Base-by-base conservation (phyloP, 2,329 filamentous ascomycete species). In the Microascus cirrosus region DNA sequence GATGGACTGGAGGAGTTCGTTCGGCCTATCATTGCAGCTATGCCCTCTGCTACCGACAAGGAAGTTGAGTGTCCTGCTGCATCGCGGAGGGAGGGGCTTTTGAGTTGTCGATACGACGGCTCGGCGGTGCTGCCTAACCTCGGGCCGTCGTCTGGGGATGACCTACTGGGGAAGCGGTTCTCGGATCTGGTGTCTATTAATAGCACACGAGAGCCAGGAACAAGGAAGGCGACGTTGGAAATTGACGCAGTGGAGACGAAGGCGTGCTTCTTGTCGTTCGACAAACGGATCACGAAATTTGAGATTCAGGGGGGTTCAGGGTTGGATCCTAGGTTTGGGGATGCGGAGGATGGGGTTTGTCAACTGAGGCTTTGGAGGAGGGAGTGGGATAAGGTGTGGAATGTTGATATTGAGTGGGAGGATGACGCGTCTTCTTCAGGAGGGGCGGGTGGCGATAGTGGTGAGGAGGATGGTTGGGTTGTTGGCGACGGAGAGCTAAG, bases 311-410 rank as follows among this genome's bases (percentile, higher is more conserved):
- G 82, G 57, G 81, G 80, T 32, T 75, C 76, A 1, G 71, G 76
- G 25, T 79, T 81, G 61, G 82, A 89, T 66, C 72, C 78, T 25
- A 81, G 87, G 52, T 90, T 90, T 68, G 81, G 85, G 20, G 74
- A 79, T 51, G 79, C 83, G 6, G 81, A 84, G 1, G 75, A 82
- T 8, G 76, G 78, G 13, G 77, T 87, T 59, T 77, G 77, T 50
- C 82, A 86, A 60, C 78, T 96, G 57, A 81, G 86, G 59, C 78
- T 97, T 12, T 96, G 92, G 87, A 87, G 89, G 62, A 80, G 94
- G 36, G 82, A 85, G 39, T 96, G 90, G 86, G 80, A 84, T 54
- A 82, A 83, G 32, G 79, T 80, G 2, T 96, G 92, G 89, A 79
- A 79, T 18, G 85, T 95, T 2, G 83, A 89, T 64, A 78, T 94